Evolutionary conservation across 2,329 filamentous ascomycete species (phyloP).

Genomic region (Huntiella moniliformis): DNA sequence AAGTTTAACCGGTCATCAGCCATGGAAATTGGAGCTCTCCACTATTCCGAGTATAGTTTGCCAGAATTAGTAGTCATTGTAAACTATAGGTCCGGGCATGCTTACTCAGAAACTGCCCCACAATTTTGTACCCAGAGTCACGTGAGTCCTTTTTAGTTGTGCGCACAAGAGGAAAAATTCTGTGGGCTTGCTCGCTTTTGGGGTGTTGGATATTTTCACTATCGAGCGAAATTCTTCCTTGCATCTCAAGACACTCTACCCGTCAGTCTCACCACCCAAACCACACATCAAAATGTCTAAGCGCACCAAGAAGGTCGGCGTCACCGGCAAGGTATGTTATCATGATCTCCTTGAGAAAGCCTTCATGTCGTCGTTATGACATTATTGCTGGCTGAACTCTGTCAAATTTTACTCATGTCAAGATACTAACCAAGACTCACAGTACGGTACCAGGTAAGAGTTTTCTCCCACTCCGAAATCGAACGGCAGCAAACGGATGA

Average conservation of each 20-base stretch:
- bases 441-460: constrained; percentile 88
- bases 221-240: constrained; percentile 9
- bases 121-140: constrained; percentile 4
- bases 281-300: constrained; percentile 60
- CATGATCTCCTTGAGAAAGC: background rate
- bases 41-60: background rate
- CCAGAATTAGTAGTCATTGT: background rate
- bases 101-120: no score
- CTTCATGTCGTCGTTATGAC: constrained; percentile 1
- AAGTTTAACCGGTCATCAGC: constrained; percentile 4
- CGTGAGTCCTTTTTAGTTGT: constrained; percentile 11
- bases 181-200: constrained; percentile 7
- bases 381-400: background rate
- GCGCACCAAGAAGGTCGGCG: constrained; percentile 93
- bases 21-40: background rate
- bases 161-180: constrained; percentile 12
- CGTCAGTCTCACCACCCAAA: constrained; percentile 16
- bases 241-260: constrained; percentile 14
- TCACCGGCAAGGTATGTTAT: constrained; percentile 44
- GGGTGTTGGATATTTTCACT: constrained; percentile 11
- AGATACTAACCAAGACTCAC: constrained; percentile 18
- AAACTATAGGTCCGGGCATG: no score
- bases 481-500: background rate
- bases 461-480: constrained; percentile 2
- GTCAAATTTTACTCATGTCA: background rate